These are phyloP conservation scores for Pisolithus sp. DNA, from an alignment of 768 basidiomycete species.

Conservation along the genomic window DNA sequence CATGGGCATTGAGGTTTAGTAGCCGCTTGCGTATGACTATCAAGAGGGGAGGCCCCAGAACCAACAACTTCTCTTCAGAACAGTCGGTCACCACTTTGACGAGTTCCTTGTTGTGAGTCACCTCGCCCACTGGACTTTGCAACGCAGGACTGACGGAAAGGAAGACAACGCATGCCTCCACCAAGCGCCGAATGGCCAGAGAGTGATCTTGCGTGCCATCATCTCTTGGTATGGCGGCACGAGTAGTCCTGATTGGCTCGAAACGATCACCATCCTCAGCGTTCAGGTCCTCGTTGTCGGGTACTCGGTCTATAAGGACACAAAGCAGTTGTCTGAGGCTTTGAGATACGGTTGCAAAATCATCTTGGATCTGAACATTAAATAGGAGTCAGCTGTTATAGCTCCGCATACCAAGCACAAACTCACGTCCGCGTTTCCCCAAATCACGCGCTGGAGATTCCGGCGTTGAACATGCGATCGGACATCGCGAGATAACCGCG, in stretches of 20 bases:
- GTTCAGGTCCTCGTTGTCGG: conserved; percentile 18
- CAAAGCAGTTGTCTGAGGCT: conserved; percentile 39
- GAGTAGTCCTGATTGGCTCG: conserved; percentile 41
- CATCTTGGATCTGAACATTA: conserved; percentile 46
- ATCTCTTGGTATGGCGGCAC: conserved; percentile 24
- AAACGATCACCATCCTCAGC: conserved; percentile 52
- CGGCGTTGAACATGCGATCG: conserved; percentile 18
- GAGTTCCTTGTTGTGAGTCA: conserved; percentile 57
- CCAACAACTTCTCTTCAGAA: conserved; percentile 49
- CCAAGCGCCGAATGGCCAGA: conserved; percentile 29
- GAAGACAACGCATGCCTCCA: conserved; percentile 52
- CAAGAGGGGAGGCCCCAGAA: conserved; percentile 52
- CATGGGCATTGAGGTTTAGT: conserved; percentile 45
- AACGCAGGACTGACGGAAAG: conserved; percentile 58
- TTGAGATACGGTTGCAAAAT: conserved; percentile 26
- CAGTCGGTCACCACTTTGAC: conserved; percentile 45
- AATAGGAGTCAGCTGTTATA: not conserved
- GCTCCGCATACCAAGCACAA: not conserved
- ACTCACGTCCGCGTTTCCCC: conserved; percentile 63
- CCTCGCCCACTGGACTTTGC: conserved; percentile 51
- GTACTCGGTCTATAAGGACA: conserved; percentile 19
- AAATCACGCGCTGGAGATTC: conserved; percentile 52
- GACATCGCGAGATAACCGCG: conserved; percentile 5
- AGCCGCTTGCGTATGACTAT: conserved; percentile 47
- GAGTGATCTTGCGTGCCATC: conserved; percentile 23